phyloP scores from a whole-genome alignment of 169 alveolate species.

The Cryptosporidium andersoni region DNA sequence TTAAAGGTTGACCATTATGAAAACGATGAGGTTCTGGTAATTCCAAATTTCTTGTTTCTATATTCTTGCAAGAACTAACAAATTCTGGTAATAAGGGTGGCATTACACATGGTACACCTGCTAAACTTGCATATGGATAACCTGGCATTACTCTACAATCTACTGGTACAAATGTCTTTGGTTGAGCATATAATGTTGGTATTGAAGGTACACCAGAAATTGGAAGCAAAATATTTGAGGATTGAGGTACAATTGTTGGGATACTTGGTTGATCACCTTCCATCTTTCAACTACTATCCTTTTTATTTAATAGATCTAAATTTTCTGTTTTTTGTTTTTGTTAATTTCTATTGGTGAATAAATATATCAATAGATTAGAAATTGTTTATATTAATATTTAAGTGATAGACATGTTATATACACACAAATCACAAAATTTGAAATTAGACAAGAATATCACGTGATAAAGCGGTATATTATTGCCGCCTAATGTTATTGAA shows the following conservation, averaged over 20 bases:
- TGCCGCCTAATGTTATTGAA: too few relatives aligned
- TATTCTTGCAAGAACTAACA: slow-evolving; percentile 16
- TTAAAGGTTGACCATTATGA: slow-evolving; percentile 69
- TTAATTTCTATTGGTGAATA: too few relatives aligned
- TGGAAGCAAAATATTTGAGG: slow-evolving; percentile 46
- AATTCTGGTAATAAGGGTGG: slow-evolving; percentile 65
- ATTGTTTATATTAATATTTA: too few relatives aligned
- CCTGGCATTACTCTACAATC: slow-evolving; percentile 72
- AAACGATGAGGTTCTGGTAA: slow-evolving; percentile 69
- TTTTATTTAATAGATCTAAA: too few relatives aligned
- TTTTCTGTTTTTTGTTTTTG: too few relatives aligned
- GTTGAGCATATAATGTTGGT: slow-evolving; percentile 70
- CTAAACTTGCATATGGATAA: slow-evolving; percentile 67
- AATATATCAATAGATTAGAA: too few relatives aligned
- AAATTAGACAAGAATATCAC: too few relatives aligned
- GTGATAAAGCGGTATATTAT: too few relatives aligned
- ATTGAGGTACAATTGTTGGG: slow-evolving; percentile 64
- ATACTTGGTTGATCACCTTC: slow-evolving; percentile 69
- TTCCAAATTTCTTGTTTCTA: not conserved
- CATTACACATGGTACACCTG: slow-evolving; percentile 72
- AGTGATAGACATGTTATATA: too few relatives aligned
- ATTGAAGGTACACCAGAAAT: slow-evolving; percentile 66
- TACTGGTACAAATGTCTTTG: slow-evolving; percentile 66
- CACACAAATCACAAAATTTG: too few relatives aligned
- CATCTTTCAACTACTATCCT: not conserved